Evolutionary conservation across 805 yeast species (phyloP).

Genomic region (Metschnikowia hibisci): DNA sequence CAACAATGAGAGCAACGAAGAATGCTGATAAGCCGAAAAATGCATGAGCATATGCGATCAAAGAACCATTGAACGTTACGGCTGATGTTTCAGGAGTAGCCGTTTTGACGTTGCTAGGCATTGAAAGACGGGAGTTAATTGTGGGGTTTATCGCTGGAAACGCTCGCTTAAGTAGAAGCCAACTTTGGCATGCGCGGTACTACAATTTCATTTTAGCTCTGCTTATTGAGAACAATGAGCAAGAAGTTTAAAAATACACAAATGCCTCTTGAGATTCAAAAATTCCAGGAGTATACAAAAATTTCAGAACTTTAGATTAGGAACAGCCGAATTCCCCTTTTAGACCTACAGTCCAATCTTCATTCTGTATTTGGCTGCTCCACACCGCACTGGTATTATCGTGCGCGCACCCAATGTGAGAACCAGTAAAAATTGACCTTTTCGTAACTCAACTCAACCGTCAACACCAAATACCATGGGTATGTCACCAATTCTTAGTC

Average conservation of each 20-base stretch:
- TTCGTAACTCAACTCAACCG: slow-evolving; percentile 16
- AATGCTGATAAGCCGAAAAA: slow-evolving; percentile 72
- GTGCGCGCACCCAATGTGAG: slow-evolving; percentile 18
- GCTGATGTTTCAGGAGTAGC: not conserved
- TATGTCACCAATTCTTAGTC: slow-evolving; percentile 7
- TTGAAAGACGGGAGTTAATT: not conserved
- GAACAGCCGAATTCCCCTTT: too few species aligned
- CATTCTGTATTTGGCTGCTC: not conserved
- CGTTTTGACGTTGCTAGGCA: not conserved
- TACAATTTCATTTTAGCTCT: too few species aligned
- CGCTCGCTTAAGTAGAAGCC: not conserved
- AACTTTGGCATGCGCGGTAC: not conserved
- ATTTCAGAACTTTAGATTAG: too few species aligned
- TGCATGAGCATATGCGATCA: slow-evolving; percentile 70
- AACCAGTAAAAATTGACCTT: slow-evolving; percentile 33
- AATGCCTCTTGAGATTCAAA: too few species aligned
- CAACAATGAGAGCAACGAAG: slow-evolving; percentile 67
- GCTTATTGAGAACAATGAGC: too few species aligned
- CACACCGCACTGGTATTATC: slow-evolving; percentile 8
- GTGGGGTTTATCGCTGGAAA: not conserved
- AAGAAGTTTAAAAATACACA: too few species aligned
- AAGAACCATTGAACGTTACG: slow-evolving; percentile 52
- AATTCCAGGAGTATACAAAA: too few species aligned
- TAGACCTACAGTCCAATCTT: too few species aligned
- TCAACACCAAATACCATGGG: slow-evolving; percentile 11